These are phyloP conservation scores for Wickerhamomyces alni DNA, from an alignment of 805 yeast species.

Conservation along the genomic window DNA sequence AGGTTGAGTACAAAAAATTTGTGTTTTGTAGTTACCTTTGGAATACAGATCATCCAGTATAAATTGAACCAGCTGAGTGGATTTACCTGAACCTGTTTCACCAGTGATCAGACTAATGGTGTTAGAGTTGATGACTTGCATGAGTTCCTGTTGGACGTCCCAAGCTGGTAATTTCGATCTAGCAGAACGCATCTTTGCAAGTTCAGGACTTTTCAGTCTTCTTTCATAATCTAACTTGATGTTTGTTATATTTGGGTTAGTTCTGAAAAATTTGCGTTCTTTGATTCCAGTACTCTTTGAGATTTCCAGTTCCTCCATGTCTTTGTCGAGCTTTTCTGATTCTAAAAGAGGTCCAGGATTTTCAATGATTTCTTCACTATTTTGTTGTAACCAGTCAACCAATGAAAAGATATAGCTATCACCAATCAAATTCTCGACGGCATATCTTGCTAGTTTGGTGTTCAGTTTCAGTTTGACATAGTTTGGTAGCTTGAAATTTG, in stretches of 20 bases:
- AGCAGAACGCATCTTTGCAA: constrained; percentile 33
- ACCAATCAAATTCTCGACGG: constrained; percentile 49
- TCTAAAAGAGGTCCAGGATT: constrained; percentile 69
- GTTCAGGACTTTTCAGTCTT: constrained; percentile 28
- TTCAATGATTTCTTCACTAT: constrained; percentile 49
- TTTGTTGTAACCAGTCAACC: constrained; percentile 74
- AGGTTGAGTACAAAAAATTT: constrained; percentile 88
- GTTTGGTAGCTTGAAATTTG: constrained; percentile 50
- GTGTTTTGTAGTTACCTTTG: constrained; percentile 39
- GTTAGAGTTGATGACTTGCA: constrained; percentile 48
- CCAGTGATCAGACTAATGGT: constrained; percentile 82
- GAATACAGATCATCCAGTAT: constrained; percentile 60
- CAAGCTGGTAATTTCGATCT: constrained; percentile 80
- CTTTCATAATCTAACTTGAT: constrained; percentile 30
- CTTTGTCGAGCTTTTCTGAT: not conserved
- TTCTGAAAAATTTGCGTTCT: constrained; percentile 12
- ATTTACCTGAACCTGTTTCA: constrained; percentile 96
- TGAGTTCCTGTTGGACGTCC: constrained; percentile 52
- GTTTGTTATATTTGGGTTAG: constrained; percentile 26
- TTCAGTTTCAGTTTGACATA: constrained; percentile 60
- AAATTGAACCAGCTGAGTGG: constrained; percentile 92
- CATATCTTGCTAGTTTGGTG: constrained; percentile 37
- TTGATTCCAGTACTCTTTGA: constrained; percentile 1
- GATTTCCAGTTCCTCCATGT: constrained; percentile 2
- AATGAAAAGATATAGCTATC: constrained; percentile 62